These are phyloP conservation scores for Rhodosporidiobolus odoratus DNA, from an alignment of 768 basidiomycete species.

Conservation along the genomic window DNA sequence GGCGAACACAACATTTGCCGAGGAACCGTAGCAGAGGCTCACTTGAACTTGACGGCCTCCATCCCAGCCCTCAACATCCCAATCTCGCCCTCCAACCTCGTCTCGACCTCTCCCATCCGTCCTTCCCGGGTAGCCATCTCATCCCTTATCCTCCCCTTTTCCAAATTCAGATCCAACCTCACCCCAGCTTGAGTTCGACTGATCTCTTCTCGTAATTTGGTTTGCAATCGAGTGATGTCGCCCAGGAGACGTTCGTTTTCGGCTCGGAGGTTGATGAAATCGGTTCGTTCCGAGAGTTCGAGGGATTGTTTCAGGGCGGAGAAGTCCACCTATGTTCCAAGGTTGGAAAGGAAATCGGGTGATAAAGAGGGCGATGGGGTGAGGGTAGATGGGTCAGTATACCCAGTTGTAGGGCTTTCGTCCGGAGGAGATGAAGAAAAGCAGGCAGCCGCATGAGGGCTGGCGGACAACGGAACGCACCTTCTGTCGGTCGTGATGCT, in stretches of 20 bases:
- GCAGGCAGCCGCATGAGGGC: no score
- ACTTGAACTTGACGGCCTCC: slow-evolving; percentile 50
- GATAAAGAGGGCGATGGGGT: neutral
- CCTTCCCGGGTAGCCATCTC: slow-evolving; percentile 85
- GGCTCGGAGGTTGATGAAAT: slow-evolving; percentile 86
- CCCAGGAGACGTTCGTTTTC: slow-evolving; percentile 89
- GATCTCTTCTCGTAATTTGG: slow-evolving; percentile 83
- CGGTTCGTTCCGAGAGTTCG: slow-evolving; percentile 93
- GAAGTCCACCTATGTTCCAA: slow-evolving; percentile 77
- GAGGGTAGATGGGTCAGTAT: neutral
- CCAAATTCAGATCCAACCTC: slow-evolving; percentile 85
- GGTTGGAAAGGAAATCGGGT: neutral
- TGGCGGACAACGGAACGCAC: slow-evolving; percentile 5
- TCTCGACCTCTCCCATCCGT: slow-evolving; percentile 97
- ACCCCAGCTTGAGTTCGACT: slow-evolving; percentile 89
- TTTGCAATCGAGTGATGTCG: slow-evolving; percentile 92
- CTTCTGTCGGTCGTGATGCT: slow-evolving; percentile 91
- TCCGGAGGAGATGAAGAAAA: neutral
- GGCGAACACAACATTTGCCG: neutral
- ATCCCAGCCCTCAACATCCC: slow-evolving; percentile 43
- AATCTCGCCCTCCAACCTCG: slow-evolving; percentile 66
- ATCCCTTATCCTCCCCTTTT: slow-evolving; percentile 92
- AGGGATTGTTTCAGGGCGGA: slow-evolving; percentile 74
- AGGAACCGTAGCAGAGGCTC: slow-evolving; percentile 44
- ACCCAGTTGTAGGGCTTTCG: neutral